Base-by-base conservation (phyloP, 495 filamentous ascomycete genomes). In the Astrothelium macrocarpum region DNA sequence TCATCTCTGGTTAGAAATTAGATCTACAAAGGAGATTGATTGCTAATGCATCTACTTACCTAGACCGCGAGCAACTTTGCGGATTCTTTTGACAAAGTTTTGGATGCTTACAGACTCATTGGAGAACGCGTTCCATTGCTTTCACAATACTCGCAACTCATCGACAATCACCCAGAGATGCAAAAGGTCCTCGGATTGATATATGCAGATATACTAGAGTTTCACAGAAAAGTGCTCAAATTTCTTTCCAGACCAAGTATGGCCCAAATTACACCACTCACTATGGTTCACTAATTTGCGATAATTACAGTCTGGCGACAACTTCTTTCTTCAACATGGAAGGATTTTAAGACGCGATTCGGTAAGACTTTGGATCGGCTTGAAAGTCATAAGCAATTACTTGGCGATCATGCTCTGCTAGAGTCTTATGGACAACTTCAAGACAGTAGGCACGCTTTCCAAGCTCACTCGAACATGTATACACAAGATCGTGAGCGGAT, bases 201-300 rank as follows among this genome's bases (percentile, higher is more conserved):
- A 32, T 82, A 78, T 64, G 66, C 72, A 18, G 80, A 81, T 66
- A 72, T 82, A 29, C 66, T 80, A 7, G 66, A 74, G 4, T 81
- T 82, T 59, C 77, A 81, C 45, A 62, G 45, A 34, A 64, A 65
- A 28, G 70, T 74, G 2, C 45, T 80, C 14, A 68, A 73, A 42
- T 71, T 76, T 46, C 78, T 72, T 34, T 49, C 32, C n/a, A 42
- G 62, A 46, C 61, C 60, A 68, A 32, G 63, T 68, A 59, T n/a
- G n/a, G n/a, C n/a, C n/a, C 28, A 16, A 31, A 0, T 11, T 14
- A 58, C 12, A 28, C 20, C n/a, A 32, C 53, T 18, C 23, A 43
- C 31, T 56, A 32, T 61, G 43, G n/a, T n/a, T 61, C 42, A 46
- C 46, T 18, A 18, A n/a, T 5, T 49, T 49, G 16, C n/a, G 45